Evolutionary conservation across 768 basidiomycete species (phyloP).

Genomic region (Leucocoprinus birnbaumii): DNA sequence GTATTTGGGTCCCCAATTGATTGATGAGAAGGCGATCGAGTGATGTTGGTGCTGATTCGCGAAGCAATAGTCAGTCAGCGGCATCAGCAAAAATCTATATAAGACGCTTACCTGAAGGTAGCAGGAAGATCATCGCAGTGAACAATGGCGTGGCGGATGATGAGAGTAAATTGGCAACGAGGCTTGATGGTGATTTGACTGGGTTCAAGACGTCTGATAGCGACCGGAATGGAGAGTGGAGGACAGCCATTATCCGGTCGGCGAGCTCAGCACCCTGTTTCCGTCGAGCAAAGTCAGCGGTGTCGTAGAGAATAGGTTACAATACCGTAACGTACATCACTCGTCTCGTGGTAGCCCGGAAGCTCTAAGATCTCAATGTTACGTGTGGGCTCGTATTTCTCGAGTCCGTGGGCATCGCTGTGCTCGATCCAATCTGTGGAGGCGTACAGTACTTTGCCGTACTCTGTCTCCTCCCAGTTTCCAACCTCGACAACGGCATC

Average conservation of each 20-base stretch:
- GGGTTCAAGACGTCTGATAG: slow-evolving; percentile 54
- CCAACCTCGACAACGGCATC: slow-evolving; percentile 66
- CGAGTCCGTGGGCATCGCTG: slow-evolving; percentile 59
- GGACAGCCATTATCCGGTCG: slow-evolving; percentile 31
- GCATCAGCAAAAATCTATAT: background rate
- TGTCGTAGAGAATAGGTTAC: background rate
- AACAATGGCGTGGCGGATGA: slow-evolving; percentile 57
- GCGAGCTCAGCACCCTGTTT: slow-evolving; percentile 30
- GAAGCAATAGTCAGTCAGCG: slow-evolving; percentile 11
- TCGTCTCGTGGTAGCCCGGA: slow-evolving; percentile 38
- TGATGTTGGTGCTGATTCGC: slow-evolving; percentile 27
- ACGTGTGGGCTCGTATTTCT: slow-evolving; percentile 60
- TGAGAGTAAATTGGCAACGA: slow-evolving; percentile 51
- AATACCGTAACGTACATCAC: slow-evolving; percentile 39
- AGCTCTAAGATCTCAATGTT: slow-evolving; percentile 63
- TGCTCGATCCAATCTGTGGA: slow-evolving; percentile 76
- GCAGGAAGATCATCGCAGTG: slow-evolving; percentile 55
- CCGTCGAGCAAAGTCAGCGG: background rate
- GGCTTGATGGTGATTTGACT: slow-evolving; percentile 45
- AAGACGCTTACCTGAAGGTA: slow-evolving; percentile 40
- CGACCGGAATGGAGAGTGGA: slow-evolving; percentile 55
- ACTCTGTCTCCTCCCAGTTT: slow-evolving; percentile 47
- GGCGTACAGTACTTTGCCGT: slow-evolving; percentile 41
- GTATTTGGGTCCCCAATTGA: slow-evolving; percentile 49
- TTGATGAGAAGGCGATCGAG: slow-evolving; percentile 47